Base-by-base conservation (phyloP, 164 flowering plant species). In the Annona squamosa region DNA sequence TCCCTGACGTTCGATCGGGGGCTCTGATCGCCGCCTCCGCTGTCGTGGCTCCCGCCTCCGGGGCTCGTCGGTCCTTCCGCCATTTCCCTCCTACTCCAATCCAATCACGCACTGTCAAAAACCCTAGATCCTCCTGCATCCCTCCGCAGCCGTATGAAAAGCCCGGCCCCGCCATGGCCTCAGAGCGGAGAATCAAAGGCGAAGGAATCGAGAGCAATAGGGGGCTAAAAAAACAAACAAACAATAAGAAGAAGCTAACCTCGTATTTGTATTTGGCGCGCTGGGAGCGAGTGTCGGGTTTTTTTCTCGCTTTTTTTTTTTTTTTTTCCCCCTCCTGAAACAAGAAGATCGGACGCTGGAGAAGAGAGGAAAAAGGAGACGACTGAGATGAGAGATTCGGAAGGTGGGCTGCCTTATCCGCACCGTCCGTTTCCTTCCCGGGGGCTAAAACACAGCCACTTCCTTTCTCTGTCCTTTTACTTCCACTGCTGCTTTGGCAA, bases 41-140 rank as follows among this genome's bases (percentile, higher is more conserved):
- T 81, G 19, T 81, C 85, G 48, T 79, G 85, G 74, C 86, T 81
- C 19, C 82, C 86, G 3, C 81, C 81, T 4, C 79, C 82, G 3
- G 86, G 82, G 68, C 86, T 83, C 73, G 77, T 43, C 63, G 83
- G 78, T 70, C 69, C 80, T 7, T 79, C 84, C 46, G 84, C 82
- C 86, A 81, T 81, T 17, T 17, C 4, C 57, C 16, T 65, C 59
- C 59, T 52, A 52, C 59, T 52, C 13, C 10, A 52, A 10, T 9
- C 3, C 2, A 52, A 52, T 52, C 59, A 52, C 13, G 13, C 10
- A 16, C 13, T 9, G 13, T 52, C 13, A 71, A 65, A 68, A 75
- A 70, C 74, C 74, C 73, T 65, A 77, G 13, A 42, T 47, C 59
- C 63, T 18, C n/a, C 47, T 17, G 7, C 47, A 9, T 42, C 46